Percentiles rank a stretch among this genome's conserved stretches.
Conservation (phyloP, 208 protist genomes). For the Crithidia brevicula region DNA sequence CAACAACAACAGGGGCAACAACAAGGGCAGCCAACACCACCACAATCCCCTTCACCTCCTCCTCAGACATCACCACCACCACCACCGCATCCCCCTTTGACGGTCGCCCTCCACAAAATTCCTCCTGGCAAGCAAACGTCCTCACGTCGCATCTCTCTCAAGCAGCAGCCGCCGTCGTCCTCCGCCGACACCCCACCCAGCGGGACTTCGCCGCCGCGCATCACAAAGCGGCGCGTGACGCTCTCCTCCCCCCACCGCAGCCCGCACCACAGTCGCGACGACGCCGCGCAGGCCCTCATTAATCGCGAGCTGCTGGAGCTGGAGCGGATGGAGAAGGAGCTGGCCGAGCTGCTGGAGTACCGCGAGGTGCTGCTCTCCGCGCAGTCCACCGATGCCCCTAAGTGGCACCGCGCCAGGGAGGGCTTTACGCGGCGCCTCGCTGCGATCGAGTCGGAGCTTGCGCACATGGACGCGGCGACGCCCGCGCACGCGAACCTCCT, state of each 20-base stretch:
- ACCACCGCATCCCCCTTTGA: not conserved
- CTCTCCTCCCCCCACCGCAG: not conserved
- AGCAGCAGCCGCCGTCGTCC: slow-evolving; percentile 5
- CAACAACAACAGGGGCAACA: slow-evolving; percentile 35
- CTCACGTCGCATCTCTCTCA: slow-evolving; percentile 8
- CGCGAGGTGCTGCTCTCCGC: slow-evolving; percentile 40
- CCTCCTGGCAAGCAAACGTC: slow-evolving; percentile 4
- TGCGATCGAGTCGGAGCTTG: slow-evolving; percentile 36
- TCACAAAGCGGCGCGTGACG: slow-evolving; percentile 2
- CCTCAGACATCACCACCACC: not conserved
- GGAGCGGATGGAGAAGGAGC: slow-evolving; percentile 57
- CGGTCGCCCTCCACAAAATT: not conserved
- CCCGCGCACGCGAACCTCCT: slow-evolving; percentile 17
- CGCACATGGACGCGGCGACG: not conserved
- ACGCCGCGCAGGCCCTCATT: slow-evolving; percentile 44
- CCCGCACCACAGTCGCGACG: not conserved
- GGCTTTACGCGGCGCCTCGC: slow-evolving; percentile 48
- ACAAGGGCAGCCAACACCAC: not conserved
- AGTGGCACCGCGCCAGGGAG: slow-evolving; percentile 50
- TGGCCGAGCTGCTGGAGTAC: slow-evolving; percentile 58
- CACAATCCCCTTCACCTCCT: not conserved
- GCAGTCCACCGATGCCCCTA: slow-evolving; percentile 37
- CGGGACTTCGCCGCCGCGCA: slow-evolving; percentile 4
- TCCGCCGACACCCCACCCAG: slow-evolving; percentile 2
- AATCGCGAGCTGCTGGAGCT: slow-evolving; percentile 51